These are phyloP conservation scores for Mariannaea elegans DNA, from an alignment of 2,329 filamentous ascomycete genomes.

Conservation along the genomic window DNA sequence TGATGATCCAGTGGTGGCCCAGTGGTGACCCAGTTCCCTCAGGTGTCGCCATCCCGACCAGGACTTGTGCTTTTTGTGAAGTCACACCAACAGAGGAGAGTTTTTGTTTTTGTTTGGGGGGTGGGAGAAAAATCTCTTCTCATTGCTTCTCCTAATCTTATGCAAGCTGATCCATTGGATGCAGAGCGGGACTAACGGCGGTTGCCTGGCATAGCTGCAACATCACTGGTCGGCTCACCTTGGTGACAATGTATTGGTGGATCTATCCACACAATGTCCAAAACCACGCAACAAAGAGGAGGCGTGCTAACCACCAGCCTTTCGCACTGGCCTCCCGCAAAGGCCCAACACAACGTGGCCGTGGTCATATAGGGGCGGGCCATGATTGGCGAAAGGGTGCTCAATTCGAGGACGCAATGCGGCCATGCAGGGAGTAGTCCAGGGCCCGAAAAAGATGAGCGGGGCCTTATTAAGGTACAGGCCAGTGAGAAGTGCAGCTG, in stretches of 20 bases:
- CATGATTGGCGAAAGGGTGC: constrained; percentile 33
- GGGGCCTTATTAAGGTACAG: constrained; percentile 37
- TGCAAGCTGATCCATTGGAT: constrained; percentile 5
- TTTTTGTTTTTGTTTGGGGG: no score
- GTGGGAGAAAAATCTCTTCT: no score
- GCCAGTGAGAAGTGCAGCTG: constrained; percentile 38
- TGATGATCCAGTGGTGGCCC: not conserved
- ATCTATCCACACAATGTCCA: constrained; percentile 29
- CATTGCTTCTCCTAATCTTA: constrained; percentile 12
- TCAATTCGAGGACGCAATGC: constrained; percentile 25
- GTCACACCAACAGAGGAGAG: constrained; percentile 12
- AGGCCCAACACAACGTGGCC: constrained; percentile 31
- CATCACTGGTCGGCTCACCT: constrained; percentile 13
- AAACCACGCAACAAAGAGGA: constrained; percentile 36
- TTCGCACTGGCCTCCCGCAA: constrained; percentile 22
- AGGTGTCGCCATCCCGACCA: constrained; percentile 9
- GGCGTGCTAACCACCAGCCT: constrained; percentile 27
- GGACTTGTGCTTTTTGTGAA: constrained; percentile 9
- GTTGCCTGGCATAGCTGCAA: constrained; percentile 1
- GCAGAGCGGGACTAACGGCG: not conserved
- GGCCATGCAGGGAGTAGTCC: constrained; percentile 31
- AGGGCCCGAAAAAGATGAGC: constrained; percentile 26
- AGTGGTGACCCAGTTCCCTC: not conserved
- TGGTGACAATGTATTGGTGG: constrained; percentile 11
- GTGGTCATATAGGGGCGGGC: constrained; percentile 23